phyloP scores from a whole-genome alignment of 2,329 filamentous ascomycete genomes.

The Sphaerostilbella broomeana region DNA sequence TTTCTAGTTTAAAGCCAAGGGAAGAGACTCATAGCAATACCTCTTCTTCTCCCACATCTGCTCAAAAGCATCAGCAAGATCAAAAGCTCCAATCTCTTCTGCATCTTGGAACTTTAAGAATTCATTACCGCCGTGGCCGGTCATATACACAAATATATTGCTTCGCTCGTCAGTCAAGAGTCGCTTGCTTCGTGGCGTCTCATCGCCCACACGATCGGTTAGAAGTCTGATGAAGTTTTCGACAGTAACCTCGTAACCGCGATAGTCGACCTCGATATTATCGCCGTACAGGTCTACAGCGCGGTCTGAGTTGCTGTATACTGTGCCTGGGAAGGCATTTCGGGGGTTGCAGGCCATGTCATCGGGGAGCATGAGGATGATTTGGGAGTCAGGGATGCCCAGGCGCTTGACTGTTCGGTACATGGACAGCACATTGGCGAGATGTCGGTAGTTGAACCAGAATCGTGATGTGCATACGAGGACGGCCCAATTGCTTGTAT shows the following conservation, averaged over 20 bases:
- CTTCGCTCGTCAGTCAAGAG: conserved; percentile 90
- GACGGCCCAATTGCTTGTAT: conserved; percentile 98
- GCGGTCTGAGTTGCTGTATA: conserved; percentile 96
- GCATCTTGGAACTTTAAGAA: conserved; percentile 98
- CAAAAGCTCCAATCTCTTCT: conserved; percentile 94
- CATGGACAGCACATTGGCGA: conserved; percentile 93
- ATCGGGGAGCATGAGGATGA: conserved; percentile 99
- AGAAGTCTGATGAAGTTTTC: conserved; percentile 96
- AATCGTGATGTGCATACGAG: conserved; percentile 97
- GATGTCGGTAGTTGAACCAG: conserved; percentile 99
- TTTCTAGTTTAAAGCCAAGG: background rate
- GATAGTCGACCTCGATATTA: conserved; percentile 98
- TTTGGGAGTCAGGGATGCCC: conserved; percentile 95
- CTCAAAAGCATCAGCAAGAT: conserved; percentile 93
- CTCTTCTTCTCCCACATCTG: conserved; percentile 99
- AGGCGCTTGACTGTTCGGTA: conserved; percentile 98
- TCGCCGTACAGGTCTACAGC: conserved; percentile 95
- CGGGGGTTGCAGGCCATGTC: conserved; percentile 99
- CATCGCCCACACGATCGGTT: conserved; percentile 88
- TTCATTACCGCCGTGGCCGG: conserved; percentile 93
- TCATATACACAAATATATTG: conserved; percentile 99
- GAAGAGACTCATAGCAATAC: conserved; percentile 29
- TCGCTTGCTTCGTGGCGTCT: conserved; percentile 91
- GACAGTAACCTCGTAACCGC: conserved; percentile 96
- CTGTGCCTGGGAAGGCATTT: conserved; percentile 94